These are phyloP conservation scores for Exophiala spinifera DNA, from an alignment of 2,329 filamentous ascomycete genomes.

Conservation along the genomic window DNA sequence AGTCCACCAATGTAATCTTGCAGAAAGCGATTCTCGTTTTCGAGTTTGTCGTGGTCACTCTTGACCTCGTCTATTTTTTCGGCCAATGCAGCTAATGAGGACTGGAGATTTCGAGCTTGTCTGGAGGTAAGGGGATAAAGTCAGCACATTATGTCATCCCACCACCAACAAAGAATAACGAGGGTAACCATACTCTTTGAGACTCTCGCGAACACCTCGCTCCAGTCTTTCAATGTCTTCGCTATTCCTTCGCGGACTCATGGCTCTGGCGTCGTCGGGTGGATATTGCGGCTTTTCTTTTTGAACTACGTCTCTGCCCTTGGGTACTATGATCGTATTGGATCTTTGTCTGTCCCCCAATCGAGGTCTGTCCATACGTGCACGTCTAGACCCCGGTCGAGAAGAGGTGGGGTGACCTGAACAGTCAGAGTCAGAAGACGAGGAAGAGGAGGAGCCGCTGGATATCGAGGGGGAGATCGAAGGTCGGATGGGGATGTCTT, in stretches of 20 bases:
- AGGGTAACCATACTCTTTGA: conserved; percentile 56
- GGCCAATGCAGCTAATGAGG: conserved; percentile 82
- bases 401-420: conserved; percentile 41
- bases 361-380: conserved; percentile 58
- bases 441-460: conserved; percentile 43
- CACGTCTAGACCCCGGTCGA: conserved; percentile 51
- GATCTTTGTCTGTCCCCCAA: conserved; percentile 73
- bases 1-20: conserved; percentile 98
- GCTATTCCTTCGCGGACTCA: conserved; percentile 88
- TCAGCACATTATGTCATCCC: conserved; percentile 1
- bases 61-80: conserved; percentile 93
- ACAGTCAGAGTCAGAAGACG: conserved; percentile 46
- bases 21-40: conserved; percentile 93
- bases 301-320: conserved; percentile 71
- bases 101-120: conserved; percentile 84
- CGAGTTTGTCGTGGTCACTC: conserved; percentile 92
- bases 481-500: conserved; percentile 4
- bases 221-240: conserved; percentile 87
- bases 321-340: conserved; percentile 76
- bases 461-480: conserved; percentile 25
- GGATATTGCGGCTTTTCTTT: conserved; percentile 73
- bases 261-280: conserved; percentile 83
- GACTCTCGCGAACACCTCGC: conserved; percentile 67
- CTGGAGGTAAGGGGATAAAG: conserved; percentile 45
- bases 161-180: conserved; percentile 21